Percentiles rank a stretch among this genome's conserved stretches.
Conservation (phyloP, 495 filamentous ascomycete genomes). For the Extremus antarcticus region DNA sequence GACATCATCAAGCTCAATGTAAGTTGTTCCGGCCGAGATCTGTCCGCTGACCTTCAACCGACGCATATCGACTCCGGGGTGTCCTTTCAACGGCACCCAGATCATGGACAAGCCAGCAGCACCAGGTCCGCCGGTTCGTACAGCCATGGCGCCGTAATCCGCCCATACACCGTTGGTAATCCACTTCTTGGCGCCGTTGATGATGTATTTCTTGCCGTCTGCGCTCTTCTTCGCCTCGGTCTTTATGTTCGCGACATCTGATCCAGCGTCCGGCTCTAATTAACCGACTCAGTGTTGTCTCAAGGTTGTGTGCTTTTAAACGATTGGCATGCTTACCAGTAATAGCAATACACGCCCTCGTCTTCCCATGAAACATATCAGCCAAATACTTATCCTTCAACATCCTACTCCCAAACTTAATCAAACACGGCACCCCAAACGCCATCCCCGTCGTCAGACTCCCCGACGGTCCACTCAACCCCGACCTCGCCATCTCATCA, state of each 20-base stretch:
- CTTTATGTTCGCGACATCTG: slow-evolving; percentile 59
- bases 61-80: slow-evolving; percentile 52
- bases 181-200: slow-evolving; percentile 77
- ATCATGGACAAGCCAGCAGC: slow-evolving; percentile 57
- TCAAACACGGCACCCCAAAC: slow-evolving; percentile 58
- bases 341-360: slow-evolving; percentile 63
- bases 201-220: slow-evolving; percentile 56
- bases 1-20: slow-evolving; percentile 66
- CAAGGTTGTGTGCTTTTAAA: background rate
- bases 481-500: slow-evolving; percentile 60
- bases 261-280: slow-evolving; percentile 55
- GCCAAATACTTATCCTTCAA: slow-evolving; percentile 56
- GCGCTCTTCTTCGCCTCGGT: slow-evolving; percentile 53
- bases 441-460: slow-evolving; percentile 57
- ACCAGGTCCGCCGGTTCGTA: slow-evolving; percentile 56
- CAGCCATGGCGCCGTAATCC: slow-evolving; percentile 61
- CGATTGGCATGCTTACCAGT: slow-evolving; percentile 29
- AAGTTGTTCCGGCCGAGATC: slow-evolving; percentile 56
- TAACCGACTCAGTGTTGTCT: background rate
- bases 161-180: slow-evolving; percentile 65
- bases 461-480: slow-evolving; percentile 48
- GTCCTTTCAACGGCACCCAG: slow-evolving; percentile 53
- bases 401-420: slow-evolving; percentile 52
- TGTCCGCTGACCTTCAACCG: slow-evolving; percentile 52
- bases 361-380: slow-evolving; percentile 53